Percentiles rank a stretch among this genome's conserved stretches.
phyloP scores from a whole-genome alignment of 2,329 filamentous ascomycete genomes.

The Immersiporthe knoxdaviesiana region DNA sequence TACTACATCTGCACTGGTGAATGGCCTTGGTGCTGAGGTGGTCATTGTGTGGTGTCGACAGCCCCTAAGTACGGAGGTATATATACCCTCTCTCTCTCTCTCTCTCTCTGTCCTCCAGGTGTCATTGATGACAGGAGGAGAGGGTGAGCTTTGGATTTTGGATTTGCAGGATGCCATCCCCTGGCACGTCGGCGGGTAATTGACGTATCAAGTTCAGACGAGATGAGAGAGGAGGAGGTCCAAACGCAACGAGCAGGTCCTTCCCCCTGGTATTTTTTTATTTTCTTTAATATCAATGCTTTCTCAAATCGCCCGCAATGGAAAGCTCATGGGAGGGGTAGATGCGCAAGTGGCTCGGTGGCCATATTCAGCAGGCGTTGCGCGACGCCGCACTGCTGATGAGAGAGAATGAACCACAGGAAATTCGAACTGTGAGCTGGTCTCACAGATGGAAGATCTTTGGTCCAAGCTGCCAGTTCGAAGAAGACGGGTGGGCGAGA shows the following conservation, averaged over 20 bases:
- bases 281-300: neutral
- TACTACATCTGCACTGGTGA: neutral
- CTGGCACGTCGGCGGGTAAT: neutral
- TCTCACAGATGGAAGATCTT: neutral
- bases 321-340: neutral
- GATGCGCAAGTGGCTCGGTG: neutral
- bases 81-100: neutral
- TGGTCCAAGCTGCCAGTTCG: neutral
- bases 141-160: neutral
- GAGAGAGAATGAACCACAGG: neutral
- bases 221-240: slow-evolving; percentile 2
- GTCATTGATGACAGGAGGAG: neutral
- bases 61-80: neutral
- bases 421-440: neutral
- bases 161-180: slow-evolving; percentile 3
- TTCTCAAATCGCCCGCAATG: neutral
- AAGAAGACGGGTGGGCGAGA: neutral
- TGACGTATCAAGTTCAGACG: neutral
- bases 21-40: too few species aligned
- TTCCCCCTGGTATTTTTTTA: neutral
- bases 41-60: too few species aligned
- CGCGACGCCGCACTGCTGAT: neutral
- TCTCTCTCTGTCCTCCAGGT: neutral
- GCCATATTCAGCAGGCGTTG: neutral
- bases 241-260: neutral